phyloP scores from a whole-genome alignment of 495 filamentous ascomycete species.

The Penicillium verhagenii region DNA sequence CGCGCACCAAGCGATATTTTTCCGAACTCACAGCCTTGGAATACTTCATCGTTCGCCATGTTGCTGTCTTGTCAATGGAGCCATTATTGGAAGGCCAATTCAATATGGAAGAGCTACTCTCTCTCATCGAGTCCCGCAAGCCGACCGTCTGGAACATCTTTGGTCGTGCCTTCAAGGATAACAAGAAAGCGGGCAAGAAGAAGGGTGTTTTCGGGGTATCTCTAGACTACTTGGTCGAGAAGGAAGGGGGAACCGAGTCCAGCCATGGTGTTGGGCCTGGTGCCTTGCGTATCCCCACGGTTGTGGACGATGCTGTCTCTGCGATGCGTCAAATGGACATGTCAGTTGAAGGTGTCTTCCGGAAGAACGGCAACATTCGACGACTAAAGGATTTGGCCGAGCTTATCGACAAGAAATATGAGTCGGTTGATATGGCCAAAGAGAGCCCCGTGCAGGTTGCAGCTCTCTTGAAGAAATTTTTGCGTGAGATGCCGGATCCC shows the following conservation, averaged over 20 bases:
- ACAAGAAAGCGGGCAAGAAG: conserved; percentile 77
- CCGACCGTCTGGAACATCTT: conserved; percentile 97
- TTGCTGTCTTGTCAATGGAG: conserved; percentile 94
- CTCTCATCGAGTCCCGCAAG: conserved; percentile 90
- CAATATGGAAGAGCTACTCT: conserved; percentile 89
- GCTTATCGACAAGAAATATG: conserved; percentile 79
- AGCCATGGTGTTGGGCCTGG: conserved; percentile 94
- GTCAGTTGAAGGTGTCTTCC: conserved; percentile 97
- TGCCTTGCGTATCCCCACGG: conserved; percentile 77
- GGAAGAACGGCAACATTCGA: conserved; percentile 97
- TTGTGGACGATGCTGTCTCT: conserved; percentile 88
- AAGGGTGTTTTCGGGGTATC: conserved; percentile 91
- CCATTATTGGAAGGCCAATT: conserved; percentile 88
- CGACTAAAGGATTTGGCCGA: conserved; percentile 81
- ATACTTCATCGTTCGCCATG: conserved; percentile 94
- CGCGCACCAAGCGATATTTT: conserved; percentile 76
- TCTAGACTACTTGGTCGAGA: conserved; percentile 79
- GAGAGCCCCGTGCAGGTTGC: conserved; percentile 92
- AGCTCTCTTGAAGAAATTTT: conserved; percentile 91
- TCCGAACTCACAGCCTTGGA: conserved; percentile 94
- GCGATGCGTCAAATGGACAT: conserved; percentile 99
- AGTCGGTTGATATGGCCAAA: conserved; percentile 75
- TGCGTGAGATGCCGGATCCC: conserved; percentile 92
- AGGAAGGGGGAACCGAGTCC: conserved; percentile 91
- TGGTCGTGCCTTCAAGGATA: conserved; percentile 90